A percentile compares a stretch with the other conserved stretches of the same genome.
Conservation (phyloP, 1,284 basidiomycete species). For the Tranzscheliella williamsii region DNA sequence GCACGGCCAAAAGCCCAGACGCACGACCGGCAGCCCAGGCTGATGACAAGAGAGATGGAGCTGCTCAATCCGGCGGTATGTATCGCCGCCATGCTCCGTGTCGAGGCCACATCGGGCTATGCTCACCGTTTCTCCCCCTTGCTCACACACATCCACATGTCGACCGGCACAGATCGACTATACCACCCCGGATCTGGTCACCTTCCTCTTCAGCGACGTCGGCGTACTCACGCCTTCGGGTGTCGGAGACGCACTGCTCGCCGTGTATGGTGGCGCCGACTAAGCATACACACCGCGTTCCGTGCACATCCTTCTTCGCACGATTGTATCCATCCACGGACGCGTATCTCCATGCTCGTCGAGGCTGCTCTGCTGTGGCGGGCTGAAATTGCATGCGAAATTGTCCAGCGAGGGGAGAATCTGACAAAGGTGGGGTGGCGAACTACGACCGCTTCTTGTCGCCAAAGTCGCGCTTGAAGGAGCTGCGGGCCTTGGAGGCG, state of each 20-base stretch:
- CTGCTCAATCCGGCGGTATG: conserved; percentile 46
- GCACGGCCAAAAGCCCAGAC: neutral
- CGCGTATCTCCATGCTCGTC: too few species aligned
- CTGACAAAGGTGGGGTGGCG: too few species aligned
- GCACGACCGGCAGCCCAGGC: neutral
- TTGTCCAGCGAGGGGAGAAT: too few species aligned
- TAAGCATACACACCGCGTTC: conserved; percentile 1
- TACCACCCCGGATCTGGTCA: conserved; percentile 74
- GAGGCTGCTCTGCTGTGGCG: too few species aligned
- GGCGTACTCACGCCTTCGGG: conserved; percentile 88
- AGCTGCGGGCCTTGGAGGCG: neutral
- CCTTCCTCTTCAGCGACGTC: conserved; percentile 86
- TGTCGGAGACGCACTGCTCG: conserved; percentile 85
- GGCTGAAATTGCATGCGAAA: conserved; percentile 31
- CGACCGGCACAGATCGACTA: conserved; percentile 45
- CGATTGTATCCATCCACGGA: too few species aligned
- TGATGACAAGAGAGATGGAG: conserved; percentile 52
- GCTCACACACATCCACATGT: neutral
- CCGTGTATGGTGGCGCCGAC: conserved; percentile 70
- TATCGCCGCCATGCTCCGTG: neutral
- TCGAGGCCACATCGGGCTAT: too few species aligned
- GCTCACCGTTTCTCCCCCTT: neutral
- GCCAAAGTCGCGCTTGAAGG: conserved; percentile 3
- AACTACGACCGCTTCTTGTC: too few species aligned
- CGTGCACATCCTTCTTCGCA: too few species aligned